Percentiles rank a stretch among this genome's conserved stretches.
Evolutionary conservation across 148 eudicot genomes (phyloP).

Genomic region (Vaccinium vitisidaea): DNA sequence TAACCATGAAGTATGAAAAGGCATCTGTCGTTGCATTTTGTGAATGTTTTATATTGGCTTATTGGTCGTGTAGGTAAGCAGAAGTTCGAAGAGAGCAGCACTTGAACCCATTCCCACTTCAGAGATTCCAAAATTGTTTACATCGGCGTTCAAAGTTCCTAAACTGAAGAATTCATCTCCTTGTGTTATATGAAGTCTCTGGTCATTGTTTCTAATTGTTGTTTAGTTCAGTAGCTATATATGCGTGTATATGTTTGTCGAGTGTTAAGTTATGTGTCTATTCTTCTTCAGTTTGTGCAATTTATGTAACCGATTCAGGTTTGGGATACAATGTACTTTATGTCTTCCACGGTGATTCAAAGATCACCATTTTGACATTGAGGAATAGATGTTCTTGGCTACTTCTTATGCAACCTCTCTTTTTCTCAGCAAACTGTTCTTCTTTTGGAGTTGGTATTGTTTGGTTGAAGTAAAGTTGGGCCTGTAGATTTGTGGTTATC

Average conservation of each 20-base stretch:
- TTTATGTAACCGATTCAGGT: background rate
- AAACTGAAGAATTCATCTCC: slow-evolving; percentile 50
- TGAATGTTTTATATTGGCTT: background rate
- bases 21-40: background rate
- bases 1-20: background rate
- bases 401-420: background rate
- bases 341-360: slow-evolving; percentile 9
- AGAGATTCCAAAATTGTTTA: slow-evolving; percentile 53
- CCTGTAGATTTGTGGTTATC: background rate
- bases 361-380: background rate
- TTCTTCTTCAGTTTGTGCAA: background rate
- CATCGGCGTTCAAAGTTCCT: slow-evolving; percentile 59
- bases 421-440: background rate
- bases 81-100: slow-evolving; percentile 27
- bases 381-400: background rate
- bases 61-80: slow-evolving; percentile 7
- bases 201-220: background rate
- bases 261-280: background rate
- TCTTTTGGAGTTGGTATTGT: background rate
- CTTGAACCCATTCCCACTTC: slow-evolving; percentile 16
- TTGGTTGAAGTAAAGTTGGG: background rate
- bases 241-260: background rate
- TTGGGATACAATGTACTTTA: background rate
- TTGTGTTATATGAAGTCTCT: slow-evolving; percentile 9
- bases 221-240: background rate